Base-by-base conservation (phyloP, 2,329 filamentous ascomycete species). In the Diplocarpon rosae region DNA sequence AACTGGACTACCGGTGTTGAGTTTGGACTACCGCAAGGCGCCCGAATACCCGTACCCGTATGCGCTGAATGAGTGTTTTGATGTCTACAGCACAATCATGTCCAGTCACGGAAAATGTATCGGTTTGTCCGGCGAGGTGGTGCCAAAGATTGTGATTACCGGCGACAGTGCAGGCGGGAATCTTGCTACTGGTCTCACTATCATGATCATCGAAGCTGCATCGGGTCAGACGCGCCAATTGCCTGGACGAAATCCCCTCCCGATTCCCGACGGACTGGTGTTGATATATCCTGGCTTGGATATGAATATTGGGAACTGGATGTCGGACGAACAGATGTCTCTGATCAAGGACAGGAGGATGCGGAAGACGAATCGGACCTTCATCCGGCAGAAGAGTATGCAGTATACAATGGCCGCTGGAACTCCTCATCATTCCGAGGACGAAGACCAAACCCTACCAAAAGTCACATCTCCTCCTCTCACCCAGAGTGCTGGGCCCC, bases 261-360 rank as follows among this genome's bases (percentile, higher is more conserved):
- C 88, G 0, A 62, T 75, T 0, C 92, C 92, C 0, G 83, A 85
- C 42, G 90, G 88, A 0, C 65, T 96, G 7, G 72, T 96, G 0
- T 71, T 95, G 39, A 80, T 93, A 47, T 98, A 98, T 58, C 92
- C 92, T 0, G 81, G 83, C 0, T 68, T 98, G 47, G 92, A 96
- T 58, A 88, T 96, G 84, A 95, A 94, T 58, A 96, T 96, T 53
- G 87, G 87, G 31, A 95, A 89, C 63, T 98, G 92, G 92, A 96
- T 98, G 89, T 89, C 86, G 0, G 90, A 96, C 56, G 90, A 96
- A 63, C 89, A 98, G 62, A 94, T 96, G 86, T 79, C 86, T 0
- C 68, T 98, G 49, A 94, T 98, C 51, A 81, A 87, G 52, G 89
- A 95, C 51, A 79, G 87, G 10, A 76, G 79, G 46, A 80, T 80